phyloP scores from a whole-genome alignment of 345 rosid genomes.

The Nephelium lappaceum region DNA sequence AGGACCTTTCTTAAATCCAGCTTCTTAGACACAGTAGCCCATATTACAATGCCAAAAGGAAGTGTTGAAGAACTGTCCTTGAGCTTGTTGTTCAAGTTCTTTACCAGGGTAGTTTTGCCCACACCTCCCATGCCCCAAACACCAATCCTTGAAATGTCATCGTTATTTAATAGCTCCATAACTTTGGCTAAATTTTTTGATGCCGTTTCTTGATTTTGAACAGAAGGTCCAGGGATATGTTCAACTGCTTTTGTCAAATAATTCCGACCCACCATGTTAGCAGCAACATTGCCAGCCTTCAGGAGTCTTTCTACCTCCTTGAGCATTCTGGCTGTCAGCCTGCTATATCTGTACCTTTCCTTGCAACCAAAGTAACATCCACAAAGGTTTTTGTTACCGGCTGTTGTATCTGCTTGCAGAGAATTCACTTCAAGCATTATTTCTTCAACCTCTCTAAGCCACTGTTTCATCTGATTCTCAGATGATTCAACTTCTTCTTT shows the following conservation, averaged over 20 bases:
- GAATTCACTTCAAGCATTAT: no score
- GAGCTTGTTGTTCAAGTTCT: conserved; percentile 29
- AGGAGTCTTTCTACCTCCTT: not conserved
- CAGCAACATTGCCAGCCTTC: not conserved
- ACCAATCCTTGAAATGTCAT: conserved; percentile 22
- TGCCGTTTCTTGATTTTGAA: not conserved
- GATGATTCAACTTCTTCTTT: no score
- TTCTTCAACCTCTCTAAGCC: no score
- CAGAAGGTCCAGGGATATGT: not conserved
- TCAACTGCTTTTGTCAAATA: not conserved
- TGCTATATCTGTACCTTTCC: no score
- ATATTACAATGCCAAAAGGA: conserved; percentile 21
- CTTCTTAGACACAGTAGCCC: conserved; percentile 32
- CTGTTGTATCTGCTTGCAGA: no score
- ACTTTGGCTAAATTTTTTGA: not conserved
- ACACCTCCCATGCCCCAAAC: conserved; percentile 38
- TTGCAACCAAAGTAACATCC: not conserved
- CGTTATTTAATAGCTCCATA: not conserved
- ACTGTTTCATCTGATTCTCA: no score
- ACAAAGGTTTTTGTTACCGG: no score
- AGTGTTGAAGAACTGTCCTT: not conserved
- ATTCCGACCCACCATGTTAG: not conserved
- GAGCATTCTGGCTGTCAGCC: not conserved
- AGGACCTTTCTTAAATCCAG: conserved; percentile 16
- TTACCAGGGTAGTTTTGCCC: conserved; percentile 34